phyloP scores from a whole-genome alignment of 768 basidiomycete genomes.

The Amanita pseudoporphyria region DNA sequence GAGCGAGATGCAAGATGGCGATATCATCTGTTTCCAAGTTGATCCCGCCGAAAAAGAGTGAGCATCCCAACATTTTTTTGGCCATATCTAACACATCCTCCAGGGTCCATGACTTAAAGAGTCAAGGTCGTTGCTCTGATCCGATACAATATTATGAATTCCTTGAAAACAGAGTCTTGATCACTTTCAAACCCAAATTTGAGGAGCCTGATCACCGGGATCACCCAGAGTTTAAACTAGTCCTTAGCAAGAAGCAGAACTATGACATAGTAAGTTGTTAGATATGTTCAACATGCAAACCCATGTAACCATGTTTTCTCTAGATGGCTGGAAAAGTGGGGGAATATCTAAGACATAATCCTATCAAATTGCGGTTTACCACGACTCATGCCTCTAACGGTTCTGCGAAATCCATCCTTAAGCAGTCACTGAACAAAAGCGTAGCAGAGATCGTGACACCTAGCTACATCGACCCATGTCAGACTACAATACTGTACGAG shows the following conservation, averaged over 20 bases:
- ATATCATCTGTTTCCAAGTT: constrained; percentile 98
- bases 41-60: constrained; percentile 92
- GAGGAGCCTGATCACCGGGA: constrained; percentile 75
- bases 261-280: constrained; percentile 73
- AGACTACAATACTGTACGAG: constrained; percentile 90
- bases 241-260: constrained; percentile 97
- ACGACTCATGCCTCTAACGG: constrained; percentile 89
- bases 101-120: constrained; percentile 82
- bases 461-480: constrained; percentile 74
- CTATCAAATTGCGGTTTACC: constrained; percentile 95
- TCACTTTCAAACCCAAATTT: constrained; percentile 86
- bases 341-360: constrained; percentile 85
- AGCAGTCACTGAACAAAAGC: constrained; percentile 88
- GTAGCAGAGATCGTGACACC: constrained; percentile 93
- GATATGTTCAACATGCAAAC: constrained; percentile 10
- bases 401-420: constrained; percentile 78
- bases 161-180: constrained; percentile 94
- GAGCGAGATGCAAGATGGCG: constrained; percentile 98
- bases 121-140: constrained; percentile 81
- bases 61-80: constrained; percentile 18
- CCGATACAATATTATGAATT: constrained; percentile 96
- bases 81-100: constrained; percentile 7
- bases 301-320: no score
- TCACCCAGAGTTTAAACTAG: constrained; percentile 77
- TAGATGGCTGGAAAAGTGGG: constrained; percentile 92